Percentiles rank a stretch among this genome's conserved stretches.
phyloP scores from a whole-genome alignment of 441 rosid genomes.

The Syzygium syzygioides region DNA sequence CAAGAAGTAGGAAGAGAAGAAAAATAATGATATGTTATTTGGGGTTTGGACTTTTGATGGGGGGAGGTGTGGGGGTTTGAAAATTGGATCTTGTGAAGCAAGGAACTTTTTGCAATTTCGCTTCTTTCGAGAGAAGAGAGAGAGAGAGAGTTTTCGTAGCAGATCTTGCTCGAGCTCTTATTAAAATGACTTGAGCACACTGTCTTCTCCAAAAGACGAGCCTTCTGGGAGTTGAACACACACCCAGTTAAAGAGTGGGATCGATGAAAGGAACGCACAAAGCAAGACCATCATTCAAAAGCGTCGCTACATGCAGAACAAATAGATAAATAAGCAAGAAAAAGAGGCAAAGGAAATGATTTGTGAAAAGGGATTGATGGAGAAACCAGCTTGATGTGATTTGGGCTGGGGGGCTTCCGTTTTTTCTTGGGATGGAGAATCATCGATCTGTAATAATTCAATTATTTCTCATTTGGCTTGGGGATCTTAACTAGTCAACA shows the following conservation, averaged over 20 bases:
- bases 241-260: slow-evolving; percentile 30
- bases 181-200: slow-evolving; percentile 16
- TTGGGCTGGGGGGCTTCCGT: not conserved
- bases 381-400: slow-evolving; percentile 10
- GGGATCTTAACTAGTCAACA: not conserved
- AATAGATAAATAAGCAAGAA: not conserved
- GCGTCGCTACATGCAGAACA: not conserved
- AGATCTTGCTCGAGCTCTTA: slow-evolving; percentile 49
- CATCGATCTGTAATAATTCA: not conserved
- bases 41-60: not conserved
- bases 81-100: slow-evolving; percentile 81
- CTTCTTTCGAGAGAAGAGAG: slow-evolving; percentile 32
- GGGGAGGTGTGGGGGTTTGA: not conserved
- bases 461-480: not conserved
- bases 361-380: slow-evolving; percentile 26
- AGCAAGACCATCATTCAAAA: not conserved
- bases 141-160: slow-evolving; percentile 6
- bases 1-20: slow-evolving; percentile 4
- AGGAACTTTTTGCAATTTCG: slow-evolving; percentile 28
- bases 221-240: slow-evolving; percentile 4
- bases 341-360: slow-evolving; percentile 23
- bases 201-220: slow-evolving; percentile 30
- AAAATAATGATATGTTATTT: not conserved
- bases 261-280: slow-evolving; percentile 1
- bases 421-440: slow-evolving; percentile 52